Base-by-base conservation (phyloP, 352 stramenopile genomes). In the Globisporangium heterothallicum region DNA sequence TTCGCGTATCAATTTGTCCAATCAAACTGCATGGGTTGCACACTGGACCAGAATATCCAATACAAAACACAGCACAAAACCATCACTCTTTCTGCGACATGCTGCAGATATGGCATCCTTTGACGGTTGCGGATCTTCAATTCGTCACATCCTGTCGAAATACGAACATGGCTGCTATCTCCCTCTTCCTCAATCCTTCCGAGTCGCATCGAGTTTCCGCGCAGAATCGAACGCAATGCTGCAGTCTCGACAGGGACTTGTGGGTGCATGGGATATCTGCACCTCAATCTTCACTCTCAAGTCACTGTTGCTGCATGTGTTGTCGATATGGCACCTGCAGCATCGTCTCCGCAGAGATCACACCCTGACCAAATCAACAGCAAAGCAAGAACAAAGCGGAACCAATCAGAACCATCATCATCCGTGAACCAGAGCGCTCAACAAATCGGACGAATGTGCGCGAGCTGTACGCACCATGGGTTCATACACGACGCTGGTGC, bases 401-500 rank as follows among this genome's bases (percentile, higher is more conserved):
- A 4, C 9, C 30, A 36, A 36, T n/a, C n/a, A n/a, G n/a, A 38
- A 38, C 19, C 12, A 34, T 29, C 18, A 5, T 22, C 12, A 42
- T 22, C 10, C 3, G 14, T 12, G 13, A 48, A 16, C 14, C 24
- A 24, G 16, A 44, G 26, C 44, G n/a, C 18, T 25, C 12, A n/a
- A 36, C n/a, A 51, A 14, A 34, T 10, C 24, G 35, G 18, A 2
- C 7, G 19, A 32, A 48, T 12, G 43, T 26, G n/a, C 32, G 6
- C 2, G 8, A 49, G 34, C 25, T 7, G 14, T 36, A 60, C 63
- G 24, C 59, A 84, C 74, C 68, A 82, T 82, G 9, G 68, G 53
- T 7, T 60, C 59, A 61, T 82, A 80, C 22, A 41, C 49, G 18
- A 54, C 45, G 16, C 53, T 49, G 27, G 59, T 52, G 44, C 73